These are phyloP conservation scores for Davidsoniella australis DNA, from an alignment of 2,329 filamentous ascomycete species.

Conservation along the genomic window DNA sequence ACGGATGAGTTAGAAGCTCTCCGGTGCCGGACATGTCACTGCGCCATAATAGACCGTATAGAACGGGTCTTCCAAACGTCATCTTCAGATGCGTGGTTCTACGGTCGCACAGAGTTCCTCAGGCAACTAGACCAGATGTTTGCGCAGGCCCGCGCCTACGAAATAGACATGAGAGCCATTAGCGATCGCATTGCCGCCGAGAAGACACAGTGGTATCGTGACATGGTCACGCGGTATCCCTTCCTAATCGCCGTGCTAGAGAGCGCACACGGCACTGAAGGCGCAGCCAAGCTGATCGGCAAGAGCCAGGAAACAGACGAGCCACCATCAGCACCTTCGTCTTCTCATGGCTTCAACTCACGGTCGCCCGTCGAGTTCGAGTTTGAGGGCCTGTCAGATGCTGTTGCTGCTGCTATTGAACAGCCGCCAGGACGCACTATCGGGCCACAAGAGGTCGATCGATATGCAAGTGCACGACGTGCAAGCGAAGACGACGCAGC, in stretches of 20 bases:
- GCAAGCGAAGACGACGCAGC: conserved; percentile 6
- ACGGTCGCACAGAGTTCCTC: conserved; percentile 30
- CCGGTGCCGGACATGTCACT: conserved; percentile 32
- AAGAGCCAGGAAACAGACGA: background rate
- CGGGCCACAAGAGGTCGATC: conserved; percentile 9
- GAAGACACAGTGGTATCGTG: conserved; percentile 36
- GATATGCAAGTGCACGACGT: conserved; percentile 2
- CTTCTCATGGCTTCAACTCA: background rate
- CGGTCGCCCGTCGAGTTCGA: conserved; percentile 9
- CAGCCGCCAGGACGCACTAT: conserved; percentile 14
- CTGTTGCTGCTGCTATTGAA: conserved; percentile 18
- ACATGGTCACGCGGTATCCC: conserved; percentile 24
- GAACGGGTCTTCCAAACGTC: conserved; percentile 18
- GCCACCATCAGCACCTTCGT: too few relatives aligned
- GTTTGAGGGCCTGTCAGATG: conserved; percentile 11
- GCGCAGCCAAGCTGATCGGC: conserved; percentile 18
- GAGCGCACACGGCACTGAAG: conserved; percentile 17
- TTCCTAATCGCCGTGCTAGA: conserved; percentile 22
- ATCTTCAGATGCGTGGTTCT: conserved; percentile 28
- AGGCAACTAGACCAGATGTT: conserved; percentile 33
- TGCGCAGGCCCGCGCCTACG: conserved; percentile 27
- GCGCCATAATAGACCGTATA: conserved; percentile 29
- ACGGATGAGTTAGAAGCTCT: conserved; percentile 26
- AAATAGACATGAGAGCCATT: conserved; percentile 27
- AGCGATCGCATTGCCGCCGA: conserved; percentile 34